Evolutionary conservation across 2,329 filamentous ascomycete genomes (phyloP).

Genomic region (Ambrosiella beaveri): DNA sequence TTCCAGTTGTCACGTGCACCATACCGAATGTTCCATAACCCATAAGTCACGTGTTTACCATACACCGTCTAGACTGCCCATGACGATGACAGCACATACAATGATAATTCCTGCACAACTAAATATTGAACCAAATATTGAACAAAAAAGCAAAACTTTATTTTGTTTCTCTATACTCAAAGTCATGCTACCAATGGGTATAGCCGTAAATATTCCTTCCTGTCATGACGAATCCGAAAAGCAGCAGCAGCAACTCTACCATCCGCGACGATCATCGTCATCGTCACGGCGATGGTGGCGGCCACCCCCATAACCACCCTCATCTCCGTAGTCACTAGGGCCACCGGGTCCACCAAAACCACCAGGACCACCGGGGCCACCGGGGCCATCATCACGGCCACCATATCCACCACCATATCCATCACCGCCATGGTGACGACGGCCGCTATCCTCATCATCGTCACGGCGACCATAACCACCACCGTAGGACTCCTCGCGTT

Average conservation of each 20-base stretch:
- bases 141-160: neutral
- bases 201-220: neutral
- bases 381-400: slow-evolving; percentile 9
- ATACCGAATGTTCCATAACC: neutral
- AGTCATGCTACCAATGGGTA: slow-evolving; percentile 1
- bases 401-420: slow-evolving; percentile 2
- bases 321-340: slow-evolving; percentile 11
- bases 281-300: slow-evolving; percentile 4
- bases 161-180: neutral
- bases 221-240: neutral
- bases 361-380: slow-evolving; percentile 10
- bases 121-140: neutral
- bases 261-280: slow-evolving; percentile 11
- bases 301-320: slow-evolving; percentile 5
- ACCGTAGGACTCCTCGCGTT: slow-evolving; percentile 15
- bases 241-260: slow-evolving; percentile 9
- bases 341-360: slow-evolving; percentile 2
- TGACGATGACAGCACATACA: neutral
- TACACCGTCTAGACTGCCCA: neutral
- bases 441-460: slow-evolving; percentile 9
- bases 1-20: no score
- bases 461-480: slow-evolving; percentile 13
- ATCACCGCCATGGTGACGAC: slow-evolving; percentile 10
- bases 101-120: neutral
- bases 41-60: neutral